Evolutionary conservation across 306 rosid genomes (phyloP).

Genomic region (Abrus precatorius): DNA sequence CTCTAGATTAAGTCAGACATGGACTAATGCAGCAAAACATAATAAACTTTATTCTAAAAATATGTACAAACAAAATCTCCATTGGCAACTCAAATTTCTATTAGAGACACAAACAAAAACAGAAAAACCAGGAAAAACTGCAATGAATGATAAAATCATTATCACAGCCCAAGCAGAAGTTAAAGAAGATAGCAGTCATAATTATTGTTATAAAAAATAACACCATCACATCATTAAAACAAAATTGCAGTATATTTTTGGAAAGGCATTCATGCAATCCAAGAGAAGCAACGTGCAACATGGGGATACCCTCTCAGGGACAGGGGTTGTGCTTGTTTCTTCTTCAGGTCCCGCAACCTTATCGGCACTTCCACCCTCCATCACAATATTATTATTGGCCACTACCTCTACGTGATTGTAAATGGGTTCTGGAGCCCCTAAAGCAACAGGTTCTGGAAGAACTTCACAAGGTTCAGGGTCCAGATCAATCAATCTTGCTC

Average conservation of each 20-base stretch:
- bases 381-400: conserved; percentile 73
- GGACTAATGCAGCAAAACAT: conserved; percentile 23
- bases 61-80: conserved; percentile 14
- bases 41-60: background rate
- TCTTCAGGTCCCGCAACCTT: conserved; percentile 80
- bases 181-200: conserved; percentile 11
- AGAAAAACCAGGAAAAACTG: background rate
- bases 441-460: conserved; percentile 71
- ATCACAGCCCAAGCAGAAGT: conserved; percentile 19
- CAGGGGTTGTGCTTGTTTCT: conserved; percentile 78
- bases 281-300: conserved; percentile 40
- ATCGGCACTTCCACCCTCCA: conserved; percentile 89
- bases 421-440: conserved; percentile 71
- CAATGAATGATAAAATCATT: conserved; percentile 6
- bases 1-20: background rate
- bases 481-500: conserved; percentile 78
- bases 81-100: conserved; percentile 16
- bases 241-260: background rate
- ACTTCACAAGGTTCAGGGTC: conserved; percentile 82
- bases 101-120: conserved; percentile 22
- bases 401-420: conserved; percentile 68
- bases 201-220: conserved; percentile 30
- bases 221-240: conserved; percentile 36
- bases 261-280: conserved; percentile 41
- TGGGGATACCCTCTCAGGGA: conserved; percentile 84